Conservation (phyloP, 768 basidiomycete genomes). For the Gelatoporia subvermispora region DNA sequence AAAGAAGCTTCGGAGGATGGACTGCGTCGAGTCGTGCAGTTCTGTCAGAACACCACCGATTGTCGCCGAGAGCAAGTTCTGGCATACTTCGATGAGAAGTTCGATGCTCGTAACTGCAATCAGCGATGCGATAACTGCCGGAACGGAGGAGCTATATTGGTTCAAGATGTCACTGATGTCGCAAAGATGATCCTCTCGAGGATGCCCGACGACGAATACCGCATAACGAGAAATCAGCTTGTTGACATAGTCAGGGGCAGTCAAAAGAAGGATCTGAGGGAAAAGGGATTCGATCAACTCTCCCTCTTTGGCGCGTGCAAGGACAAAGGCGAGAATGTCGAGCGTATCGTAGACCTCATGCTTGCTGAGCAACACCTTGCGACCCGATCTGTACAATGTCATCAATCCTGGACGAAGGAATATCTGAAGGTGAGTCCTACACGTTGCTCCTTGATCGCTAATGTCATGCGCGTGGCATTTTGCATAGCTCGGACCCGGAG, state of each 20-base stretch:
- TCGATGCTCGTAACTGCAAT: conserved; percentile 61
- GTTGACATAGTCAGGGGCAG: conserved; percentile 64
- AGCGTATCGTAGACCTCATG: conserved; percentile 28
- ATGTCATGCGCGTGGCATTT: too few relatives aligned
- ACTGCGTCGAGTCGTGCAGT: conserved; percentile 67
- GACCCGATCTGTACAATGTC: too few relatives aligned
- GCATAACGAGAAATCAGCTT: conserved; percentile 57
- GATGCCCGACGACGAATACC: conserved; percentile 35
- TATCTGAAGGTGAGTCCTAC: conserved; percentile 1
- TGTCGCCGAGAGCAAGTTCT: conserved; percentile 89
- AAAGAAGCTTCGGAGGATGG: conserved; percentile 66
- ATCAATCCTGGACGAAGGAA: neutral
- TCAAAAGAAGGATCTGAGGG: conserved; percentile 39
- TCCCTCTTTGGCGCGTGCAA: conserved; percentile 51
- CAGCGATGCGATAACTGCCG: conserved; percentile 83
- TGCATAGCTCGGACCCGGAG: conserved; percentile 3
- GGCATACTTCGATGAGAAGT: conserved; percentile 81
- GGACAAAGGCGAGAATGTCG: conserved; percentile 48
- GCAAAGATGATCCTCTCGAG: conserved; percentile 62
- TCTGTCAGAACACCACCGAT: conserved; percentile 73
- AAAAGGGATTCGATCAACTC: conserved; percentile 43
- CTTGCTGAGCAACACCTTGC: too few relatives aligned
- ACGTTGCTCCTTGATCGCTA: too few relatives aligned
- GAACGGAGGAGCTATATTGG: conserved; percentile 27
- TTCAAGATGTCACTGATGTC: conserved; percentile 55